These are phyloP conservation scores for Pyrenophora tritici-repentis DNA, from an alignment of 2,329 filamentous ascomycete genomes.

Conservation along the genomic window DNA sequence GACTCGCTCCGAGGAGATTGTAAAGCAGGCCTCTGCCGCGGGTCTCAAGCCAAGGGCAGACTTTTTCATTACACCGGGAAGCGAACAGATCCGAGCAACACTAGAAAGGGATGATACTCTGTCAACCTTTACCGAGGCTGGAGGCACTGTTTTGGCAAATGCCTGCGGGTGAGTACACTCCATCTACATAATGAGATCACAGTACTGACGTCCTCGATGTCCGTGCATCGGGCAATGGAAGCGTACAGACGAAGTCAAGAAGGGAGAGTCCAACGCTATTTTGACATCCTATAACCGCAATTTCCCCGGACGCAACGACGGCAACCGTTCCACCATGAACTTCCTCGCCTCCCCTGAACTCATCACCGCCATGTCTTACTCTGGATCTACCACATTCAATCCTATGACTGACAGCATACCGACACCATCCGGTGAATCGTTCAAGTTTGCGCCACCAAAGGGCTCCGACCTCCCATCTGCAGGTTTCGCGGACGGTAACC, in stretches of 20 bases:
- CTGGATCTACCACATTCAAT: conserved; percentile 93
- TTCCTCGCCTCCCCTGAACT: conserved; percentile 96
- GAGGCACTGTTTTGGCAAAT: conserved; percentile 89
- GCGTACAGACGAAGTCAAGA: conserved; percentile 80
- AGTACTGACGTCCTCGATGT: conserved; percentile 41
- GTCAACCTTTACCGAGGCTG: conserved; percentile 81
- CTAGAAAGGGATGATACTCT: conserved; percentile 88
- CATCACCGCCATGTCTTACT: conserved; percentile 94
- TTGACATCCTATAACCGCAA: conserved; percentile 98
- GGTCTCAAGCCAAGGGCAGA: conserved; percentile 86
- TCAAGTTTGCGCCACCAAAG: conserved; percentile 79
- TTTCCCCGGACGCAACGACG: conserved; percentile 95
- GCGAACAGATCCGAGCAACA: conserved; percentile 94
- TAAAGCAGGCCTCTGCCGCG: conserved; percentile 88
- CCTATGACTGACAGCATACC: conserved; percentile 84
- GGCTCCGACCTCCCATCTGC: conserved; percentile 65
- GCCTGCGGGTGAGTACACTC: conserved; percentile 66
- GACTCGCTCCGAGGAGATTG: conserved; percentile 90
- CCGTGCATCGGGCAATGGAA: conserved; percentile 93
- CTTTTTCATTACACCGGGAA: conserved; percentile 96
- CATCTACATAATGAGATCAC: neutral
- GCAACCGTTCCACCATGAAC: conserved; percentile 97
- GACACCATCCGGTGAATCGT: conserved; percentile 78
- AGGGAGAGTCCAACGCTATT: conserved; percentile 90
- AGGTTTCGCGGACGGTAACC: conserved; percentile 82